Percentiles rank a stretch among this genome's conserved stretches.
phyloP scores from a whole-genome alignment of 1,284 basidiomycete species.

The Anthracocystis walkeri region DNA sequence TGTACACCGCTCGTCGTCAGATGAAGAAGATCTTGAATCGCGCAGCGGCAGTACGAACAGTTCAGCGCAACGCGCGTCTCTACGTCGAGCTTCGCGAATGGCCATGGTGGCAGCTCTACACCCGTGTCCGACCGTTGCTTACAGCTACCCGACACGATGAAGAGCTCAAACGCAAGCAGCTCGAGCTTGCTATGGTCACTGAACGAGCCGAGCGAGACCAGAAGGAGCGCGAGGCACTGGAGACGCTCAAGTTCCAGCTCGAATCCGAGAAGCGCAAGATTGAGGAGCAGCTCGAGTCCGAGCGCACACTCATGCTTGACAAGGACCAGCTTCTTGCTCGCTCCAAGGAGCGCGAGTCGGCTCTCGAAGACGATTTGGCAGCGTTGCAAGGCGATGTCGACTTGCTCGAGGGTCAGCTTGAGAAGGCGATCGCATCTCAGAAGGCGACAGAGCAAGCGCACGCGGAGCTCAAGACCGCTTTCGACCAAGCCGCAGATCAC shows the following conservation, averaged over 20 bases:
- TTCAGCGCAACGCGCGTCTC: constrained; percentile 91
- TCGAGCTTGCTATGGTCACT: constrained; percentile 78
- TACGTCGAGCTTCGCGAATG: constrained; percentile 86
- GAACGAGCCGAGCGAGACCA: constrained; percentile 67
- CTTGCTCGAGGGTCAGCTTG: constrained; percentile 84
- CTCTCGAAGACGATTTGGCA: constrained; percentile 85
- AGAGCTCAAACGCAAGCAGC: constrained; percentile 87
- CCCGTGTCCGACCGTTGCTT: constrained; percentile 88
- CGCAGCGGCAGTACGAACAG: constrained; percentile 87
- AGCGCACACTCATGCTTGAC: constrained; percentile 82
- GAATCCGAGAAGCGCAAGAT: constrained; percentile 71
- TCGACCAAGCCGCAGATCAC: constrained; percentile 85
- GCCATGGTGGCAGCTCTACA: constrained; percentile 99
- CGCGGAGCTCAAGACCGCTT: constrained; percentile 77
- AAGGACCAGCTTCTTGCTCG: constrained; percentile 87
- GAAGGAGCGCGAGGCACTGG: constrained; percentile 61
- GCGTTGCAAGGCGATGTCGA: constrained; percentile 86
- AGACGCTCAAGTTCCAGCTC: constrained; percentile 58
- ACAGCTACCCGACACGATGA: constrained; percentile 93
- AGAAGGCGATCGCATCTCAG: constrained; percentile 76
- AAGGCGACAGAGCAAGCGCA: constrained; percentile 74
- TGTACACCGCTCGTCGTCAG: constrained; percentile 86
- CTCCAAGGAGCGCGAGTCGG: constrained; percentile 84
- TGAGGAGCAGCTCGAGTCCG: constrained; percentile 83
- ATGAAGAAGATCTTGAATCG: constrained; percentile 96